These are phyloP conservation scores for Fraxinus excelsior DNA, from an alignment of 257 asterid genomes.

Conservation along the genomic window DNA sequence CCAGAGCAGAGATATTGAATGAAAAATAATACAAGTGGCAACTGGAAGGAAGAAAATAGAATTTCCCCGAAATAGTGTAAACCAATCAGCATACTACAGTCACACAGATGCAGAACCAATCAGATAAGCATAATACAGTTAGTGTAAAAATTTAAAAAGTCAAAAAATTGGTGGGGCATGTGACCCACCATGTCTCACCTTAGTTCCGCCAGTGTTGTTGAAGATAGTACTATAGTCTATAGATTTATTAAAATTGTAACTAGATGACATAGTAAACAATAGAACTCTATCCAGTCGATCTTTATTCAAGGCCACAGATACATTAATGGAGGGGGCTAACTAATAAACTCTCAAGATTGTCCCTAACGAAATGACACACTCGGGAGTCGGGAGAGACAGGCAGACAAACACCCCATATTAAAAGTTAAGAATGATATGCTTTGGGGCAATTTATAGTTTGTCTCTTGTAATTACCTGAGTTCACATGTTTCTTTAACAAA, in stretches of 20 bases:
- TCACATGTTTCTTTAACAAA: constrained; percentile 10
- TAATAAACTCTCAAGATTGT: background rate
- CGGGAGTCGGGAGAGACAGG: background rate
- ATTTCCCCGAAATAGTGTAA: too few relatives aligned
- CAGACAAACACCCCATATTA: background rate
- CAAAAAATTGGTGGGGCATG: too few relatives aligned
- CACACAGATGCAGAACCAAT: too few relatives aligned
- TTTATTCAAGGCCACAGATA: background rate
- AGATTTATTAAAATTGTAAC: background rate
- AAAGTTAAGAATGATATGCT: constrained; percentile 2
- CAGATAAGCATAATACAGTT: too few relatives aligned
- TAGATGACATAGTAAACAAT: background rate
- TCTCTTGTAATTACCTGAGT: background rate
- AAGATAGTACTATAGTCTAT: background rate
- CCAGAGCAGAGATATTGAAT: too few relatives aligned
- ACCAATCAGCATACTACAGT: too few relatives aligned
- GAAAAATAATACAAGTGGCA: too few relatives aligned
- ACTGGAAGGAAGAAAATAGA: too few relatives aligned
- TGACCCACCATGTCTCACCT: too few relatives aligned
- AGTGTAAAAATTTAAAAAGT: too few relatives aligned
- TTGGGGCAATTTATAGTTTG: background rate
- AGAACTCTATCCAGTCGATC: background rate
- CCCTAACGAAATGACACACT: background rate
- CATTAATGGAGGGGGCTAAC: background rate
- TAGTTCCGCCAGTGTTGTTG: too few relatives aligned